Base-by-base conservation (phyloP, 2,329 filamentous ascomycete species). In the Exophiala oligosperma region DNA sequence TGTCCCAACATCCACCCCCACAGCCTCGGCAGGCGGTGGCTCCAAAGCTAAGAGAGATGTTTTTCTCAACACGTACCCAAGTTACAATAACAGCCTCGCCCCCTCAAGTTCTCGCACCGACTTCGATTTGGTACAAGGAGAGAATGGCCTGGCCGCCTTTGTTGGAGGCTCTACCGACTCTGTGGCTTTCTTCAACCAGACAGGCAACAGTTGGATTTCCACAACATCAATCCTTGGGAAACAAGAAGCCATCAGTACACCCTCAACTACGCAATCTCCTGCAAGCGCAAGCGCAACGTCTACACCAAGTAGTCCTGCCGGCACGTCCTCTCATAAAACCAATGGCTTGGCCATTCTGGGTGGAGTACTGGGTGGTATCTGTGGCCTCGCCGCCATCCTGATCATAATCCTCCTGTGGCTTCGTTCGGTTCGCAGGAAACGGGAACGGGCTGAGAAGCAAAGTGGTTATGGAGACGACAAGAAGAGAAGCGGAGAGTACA, bases 331-430 rank as follows among this genome's bases (percentile, higher is more conserved):
- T 40, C 68, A 68, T 24, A 63, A 56, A 43, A 67, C 63, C 60
- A 71, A 71, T 58, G 73, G 71, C 62, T 74, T 80, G 65, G 85
- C 85, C 6, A 88, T 96, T 28, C 81, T 97, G 1, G 92, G 90
- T 35, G 90, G 90, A 51, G 90, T 90, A 0, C 80, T 97, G 1
- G 92, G 92, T 11, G 86, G 87, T n/a, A 85, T 96, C 23, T 83
- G 90, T 52, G 91, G 89, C 17, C 77, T 91, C 52, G 85, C 88
- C 21, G 75, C 85, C 0, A 70, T 96, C 5, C 77, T 95, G n/a
- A 79, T 89, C 26, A 71, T 90, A 1, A 70, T 91, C n/a, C 80
- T 97, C 21, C 77, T 94, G 51, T 78, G 89, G 28, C 74, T 92
- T 24, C 81, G 84, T 69, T 83, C 82, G 64, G 81, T 80, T 59